Base-by-base conservation (phyloP, 345 rosid genomes). In the Luvunga scandens region DNA sequence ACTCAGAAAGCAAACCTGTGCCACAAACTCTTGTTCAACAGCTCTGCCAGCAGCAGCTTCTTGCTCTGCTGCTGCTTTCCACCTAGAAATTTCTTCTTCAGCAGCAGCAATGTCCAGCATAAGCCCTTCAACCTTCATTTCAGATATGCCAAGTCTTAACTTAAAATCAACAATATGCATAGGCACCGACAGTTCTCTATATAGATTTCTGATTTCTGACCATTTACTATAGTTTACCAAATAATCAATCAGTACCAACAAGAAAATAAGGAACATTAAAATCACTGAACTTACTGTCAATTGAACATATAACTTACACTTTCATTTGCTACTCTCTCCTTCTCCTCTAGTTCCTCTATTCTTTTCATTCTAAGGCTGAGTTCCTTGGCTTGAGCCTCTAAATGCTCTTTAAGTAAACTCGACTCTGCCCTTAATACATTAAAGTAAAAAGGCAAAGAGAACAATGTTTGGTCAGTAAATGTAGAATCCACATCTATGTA, bases 51-150 rank as follows among this genome's bases (percentile, higher is more conserved):
- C 99, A 81, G 94, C 98, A 80, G 99, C 98, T 84, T 94, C 99
- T 76, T 97, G 91, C 88, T 94, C 99, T 63, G 98, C 99, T 79
- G 99, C 99, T 57, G 88, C 89, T 92, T 94, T 97, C 99, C 99
- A 97, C 87, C 99, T 90, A 28, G 88, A 75, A 80, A 97, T 97
- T 89, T 97, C 99, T 91, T 94, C 99, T 85, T 94, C 99, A 75
- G 99, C 94, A 72, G 96, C 96, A 84, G 97, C 90, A 81, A 97
- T 91, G 82, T 97, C 98, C 78, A 89, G 85, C 98, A 97, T 94
- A 73, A 97, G 94, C 81, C 98, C 99, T 87, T 97, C 98, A 77
- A 97, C 89, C 99, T 97, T 81, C 68, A 88, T 42, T 28, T 9
- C 13, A 72, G 62, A 42, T 30, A 71, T 7, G 18, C 74, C 39